Evolutionary conservation across 2,329 filamentous ascomycete species (phyloP).

Genomic region (Cyanodermella asteris): DNA sequence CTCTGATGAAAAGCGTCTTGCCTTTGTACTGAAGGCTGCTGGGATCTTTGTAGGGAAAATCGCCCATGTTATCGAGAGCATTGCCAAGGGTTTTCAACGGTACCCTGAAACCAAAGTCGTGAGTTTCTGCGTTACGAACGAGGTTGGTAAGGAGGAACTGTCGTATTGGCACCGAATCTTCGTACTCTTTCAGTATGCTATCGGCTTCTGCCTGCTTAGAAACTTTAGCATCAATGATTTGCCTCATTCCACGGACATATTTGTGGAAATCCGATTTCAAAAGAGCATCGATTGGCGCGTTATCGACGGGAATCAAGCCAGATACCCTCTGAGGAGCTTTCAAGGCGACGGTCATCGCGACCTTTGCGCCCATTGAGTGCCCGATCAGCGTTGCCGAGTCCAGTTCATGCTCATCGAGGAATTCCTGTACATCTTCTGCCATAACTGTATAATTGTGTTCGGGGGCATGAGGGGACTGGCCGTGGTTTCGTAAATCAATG

Average conservation of each 20-base stretch:
- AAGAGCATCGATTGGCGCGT: slow-evolving; percentile 64
- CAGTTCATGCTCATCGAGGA: slow-evolving; percentile 52
- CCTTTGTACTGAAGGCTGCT: slow-evolving; percentile 47
- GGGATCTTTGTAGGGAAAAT: slow-evolving; percentile 69
- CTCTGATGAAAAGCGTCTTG: slow-evolving; percentile 59
- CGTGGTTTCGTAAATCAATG: slow-evolving; percentile 80
- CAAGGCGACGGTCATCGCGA: slow-evolving; percentile 71
- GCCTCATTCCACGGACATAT: slow-evolving; percentile 69
- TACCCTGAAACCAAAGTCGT: slow-evolving; percentile 51
- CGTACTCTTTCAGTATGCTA: slow-evolving; percentile 51
- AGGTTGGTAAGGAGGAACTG: slow-evolving; percentile 87
- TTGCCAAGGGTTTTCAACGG: slow-evolving; percentile 50
- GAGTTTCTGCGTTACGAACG: slow-evolving; percentile 29
- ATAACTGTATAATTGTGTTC: slow-evolving; percentile 64
- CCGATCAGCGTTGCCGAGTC: slow-evolving; percentile 58
- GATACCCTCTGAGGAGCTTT: slow-evolving; percentile 42
- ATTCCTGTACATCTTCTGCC: slow-evolving; percentile 61
- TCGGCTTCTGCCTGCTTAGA: slow-evolving; percentile 59
- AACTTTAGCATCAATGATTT: slow-evolving; percentile 47
- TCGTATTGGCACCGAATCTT: slow-evolving; percentile 52
- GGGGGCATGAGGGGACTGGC: slow-evolving; percentile 58
- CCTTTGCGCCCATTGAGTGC: slow-evolving; percentile 94
- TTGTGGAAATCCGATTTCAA: slow-evolving; percentile 53
- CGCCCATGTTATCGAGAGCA: slow-evolving; percentile 53
- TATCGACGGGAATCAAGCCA: slow-evolving; percentile 68